Base-by-base conservation (phyloP, 2,329 filamentous ascomycete species). In the Didymella pomorum region DNA sequence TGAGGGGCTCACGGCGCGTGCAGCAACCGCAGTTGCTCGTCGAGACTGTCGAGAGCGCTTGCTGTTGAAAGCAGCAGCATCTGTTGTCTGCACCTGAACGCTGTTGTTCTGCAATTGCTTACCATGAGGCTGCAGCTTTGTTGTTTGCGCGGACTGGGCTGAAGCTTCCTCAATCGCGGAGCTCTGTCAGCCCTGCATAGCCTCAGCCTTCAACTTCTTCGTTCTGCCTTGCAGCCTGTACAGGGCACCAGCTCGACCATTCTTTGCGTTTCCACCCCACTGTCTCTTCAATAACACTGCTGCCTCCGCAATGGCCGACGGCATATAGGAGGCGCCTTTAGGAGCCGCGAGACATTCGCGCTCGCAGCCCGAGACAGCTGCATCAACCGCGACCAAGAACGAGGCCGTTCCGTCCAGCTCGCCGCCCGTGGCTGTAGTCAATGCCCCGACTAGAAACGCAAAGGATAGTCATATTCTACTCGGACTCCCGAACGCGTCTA, bases 191-290 rank as follows among this genome's bases (percentile, higher is more conserved):
- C 59, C 53, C 51, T 41, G 57, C 56, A 50, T 57, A 60, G 56
- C 62, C 57, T 61, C 44, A 49, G 12, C 41, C 35, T 42, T 29
- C 44, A 37, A 48, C 47, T 47, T 48, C 46, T 47, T 45, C 58
- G 52, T 47, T 52, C 55, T 20, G 56, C 58, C 29, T 51, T 49
- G 52, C 49, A 61, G 60, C 56, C 64, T 62, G 35, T 42, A 50
- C 46, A 44, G n/a, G 20, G 35, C 33, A 44, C 18, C 29, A 9
- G 44, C 50, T 45, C 31, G 31, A 35, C 16, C 28, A 21, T 58
- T 58, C 56, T 50, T 25, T 46, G 50, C 46, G 49, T 41, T 58
- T 58, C 56, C 35, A 54, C 33, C 45, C 49, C 31, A 33, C 35
- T 11, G 26, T 26, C 23, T 12, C 11, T 31, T 5, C 11, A 8